Base-by-base conservation (phyloP, 805 yeast genomes). In the Saccharomyces jurei region DNA sequence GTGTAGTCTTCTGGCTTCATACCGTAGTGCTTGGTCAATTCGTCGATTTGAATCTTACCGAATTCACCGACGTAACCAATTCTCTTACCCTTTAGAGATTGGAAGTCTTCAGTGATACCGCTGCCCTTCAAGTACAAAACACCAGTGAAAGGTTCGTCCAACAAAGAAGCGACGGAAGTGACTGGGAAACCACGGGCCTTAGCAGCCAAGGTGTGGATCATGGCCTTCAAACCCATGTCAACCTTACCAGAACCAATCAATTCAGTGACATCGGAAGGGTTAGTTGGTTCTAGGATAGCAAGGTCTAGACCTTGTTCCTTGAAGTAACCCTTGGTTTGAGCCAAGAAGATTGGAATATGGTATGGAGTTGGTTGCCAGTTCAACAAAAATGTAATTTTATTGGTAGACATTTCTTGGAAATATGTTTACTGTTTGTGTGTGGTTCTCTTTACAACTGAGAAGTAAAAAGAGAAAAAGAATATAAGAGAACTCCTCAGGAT, bases 11-110 rank as follows among this genome's bases (percentile, higher is more conserved):
- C 68, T 13, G 82, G 82, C 25, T 75, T 72, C 82, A 80, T 77
- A 28, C 82, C 82, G 61, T 75, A 79, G 66, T 80, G 79, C 60
- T 76, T 73, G 60, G 82, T 78, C 62, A 80, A 71, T 62, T 80
- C 84, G 58, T 80, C 83, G 52, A 80, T 67, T 65, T 80, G 84
- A 60, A 80, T 79, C 68, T 80, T 80, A 50, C 84, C 84, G 62
- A 80, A 80, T 61, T 80, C 83, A 31, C 84, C 84, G 44, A 80
- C 83, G 63, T 80, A 80, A 21, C 83, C 83, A 60, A 80, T 77
- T 49, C 67, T 68, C 65, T 79, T 79, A 27, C 83, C 83, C 61
- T 76, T 79, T 61, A 80, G 71, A 4, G 81, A 76, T 46, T 66
- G 68, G 68, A 80, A 80, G 63, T 80, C 82, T 9, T 73, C 63